A percentile compares a stretch with the other conserved stretches of the same genome.
Conservation (phyloP, 176 grass and related monocot species). For the Ensete glaucum region DNA sequence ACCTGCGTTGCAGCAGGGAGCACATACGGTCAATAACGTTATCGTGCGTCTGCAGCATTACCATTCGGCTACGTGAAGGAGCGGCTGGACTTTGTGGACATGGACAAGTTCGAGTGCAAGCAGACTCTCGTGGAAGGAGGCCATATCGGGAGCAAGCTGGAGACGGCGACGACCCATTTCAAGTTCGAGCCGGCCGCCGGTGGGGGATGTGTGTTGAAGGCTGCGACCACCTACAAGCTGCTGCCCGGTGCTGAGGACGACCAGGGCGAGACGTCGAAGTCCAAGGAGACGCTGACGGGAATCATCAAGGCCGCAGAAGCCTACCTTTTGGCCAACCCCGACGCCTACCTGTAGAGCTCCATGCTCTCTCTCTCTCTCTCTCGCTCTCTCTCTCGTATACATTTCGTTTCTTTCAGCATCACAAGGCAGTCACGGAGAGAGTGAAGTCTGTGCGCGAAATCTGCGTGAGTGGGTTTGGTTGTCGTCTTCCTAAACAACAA, state of each 20-base stretch:
- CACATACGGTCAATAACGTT: background rate
- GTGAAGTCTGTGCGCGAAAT: no score
- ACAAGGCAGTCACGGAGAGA: no score
- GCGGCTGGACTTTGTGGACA: conserved; percentile 49
- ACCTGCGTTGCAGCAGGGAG: no score
- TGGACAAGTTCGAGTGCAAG: conserved; percentile 49
- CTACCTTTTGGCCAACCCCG: conserved; percentile 48
- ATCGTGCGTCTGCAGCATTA: conserved; percentile 21
- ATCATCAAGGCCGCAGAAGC: conserved; percentile 52
- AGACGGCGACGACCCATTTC: conserved; percentile 36
- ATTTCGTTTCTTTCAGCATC: no score
- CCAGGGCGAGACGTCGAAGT: conserved; percentile 29
- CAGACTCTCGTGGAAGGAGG: conserved; percentile 53
- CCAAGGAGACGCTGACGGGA: conserved; percentile 33
- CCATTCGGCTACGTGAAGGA: conserved; percentile 52
- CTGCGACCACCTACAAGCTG: conserved; percentile 32
- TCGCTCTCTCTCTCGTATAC: no score
- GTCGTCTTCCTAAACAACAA: no score
- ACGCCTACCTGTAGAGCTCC: conserved; percentile 23
- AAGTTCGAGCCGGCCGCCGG: conserved; percentile 42
- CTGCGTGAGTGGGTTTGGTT: no score
- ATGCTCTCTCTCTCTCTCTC: no score
- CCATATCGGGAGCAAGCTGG: conserved; percentile 33
- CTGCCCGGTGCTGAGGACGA: conserved; percentile 32
- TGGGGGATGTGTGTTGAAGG: conserved; percentile 48